Percentiles rank a stretch among this genome's conserved stretches.
Conservation (phyloP, 352 stramenopile genomes). For the Globisporangium radiosum region DNA sequence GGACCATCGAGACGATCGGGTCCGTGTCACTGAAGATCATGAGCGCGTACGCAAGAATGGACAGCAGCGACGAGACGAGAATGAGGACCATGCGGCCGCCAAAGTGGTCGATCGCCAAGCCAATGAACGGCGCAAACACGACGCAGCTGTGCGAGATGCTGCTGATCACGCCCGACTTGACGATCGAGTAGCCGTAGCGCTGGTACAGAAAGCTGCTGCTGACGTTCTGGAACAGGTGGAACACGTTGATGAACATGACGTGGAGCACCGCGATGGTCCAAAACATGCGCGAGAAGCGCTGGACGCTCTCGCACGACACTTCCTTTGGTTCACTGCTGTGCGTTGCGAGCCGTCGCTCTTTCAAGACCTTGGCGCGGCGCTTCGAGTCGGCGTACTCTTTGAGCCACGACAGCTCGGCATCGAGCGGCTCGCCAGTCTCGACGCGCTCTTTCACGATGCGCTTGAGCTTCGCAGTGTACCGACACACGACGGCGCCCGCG, state of each 20-base stretch:
- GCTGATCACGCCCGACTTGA: constrained; percentile 81
- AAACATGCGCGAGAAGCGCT: constrained; percentile 81
- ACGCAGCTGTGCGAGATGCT: constrained; percentile 75
- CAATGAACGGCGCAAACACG: constrained; percentile 84
- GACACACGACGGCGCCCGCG: constrained; percentile 45
- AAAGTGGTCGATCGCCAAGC: constrained; percentile 84
- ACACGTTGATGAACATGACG: constrained; percentile 87
- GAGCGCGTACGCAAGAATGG: constrained; percentile 70
- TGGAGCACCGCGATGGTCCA: constrained; percentile 82
- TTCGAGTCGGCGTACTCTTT: constrained; percentile 65
- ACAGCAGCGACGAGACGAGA: constrained; percentile 56
- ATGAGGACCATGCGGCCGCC: constrained; percentile 83
- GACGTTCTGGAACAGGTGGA: constrained; percentile 91
- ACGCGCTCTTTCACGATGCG: constrained; percentile 59
- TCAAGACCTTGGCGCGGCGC: constrained; percentile 40
- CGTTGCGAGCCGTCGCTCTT: neutral
- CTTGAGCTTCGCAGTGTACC: constrained; percentile 58
- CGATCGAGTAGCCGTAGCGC: constrained; percentile 77
- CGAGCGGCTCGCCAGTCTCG: constrained; percentile 40
- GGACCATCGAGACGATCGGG: constrained; percentile 74
- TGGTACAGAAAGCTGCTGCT: constrained; percentile 83
- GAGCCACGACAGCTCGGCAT: constrained; percentile 58
- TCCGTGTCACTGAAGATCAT: constrained; percentile 80
- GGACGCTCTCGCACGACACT: constrained; percentile 54
- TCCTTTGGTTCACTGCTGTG: constrained; percentile 8